Base-by-base conservation (phyloP, 495 filamentous ascomycete genomes). In the Aspergillus biplanus region DNA sequence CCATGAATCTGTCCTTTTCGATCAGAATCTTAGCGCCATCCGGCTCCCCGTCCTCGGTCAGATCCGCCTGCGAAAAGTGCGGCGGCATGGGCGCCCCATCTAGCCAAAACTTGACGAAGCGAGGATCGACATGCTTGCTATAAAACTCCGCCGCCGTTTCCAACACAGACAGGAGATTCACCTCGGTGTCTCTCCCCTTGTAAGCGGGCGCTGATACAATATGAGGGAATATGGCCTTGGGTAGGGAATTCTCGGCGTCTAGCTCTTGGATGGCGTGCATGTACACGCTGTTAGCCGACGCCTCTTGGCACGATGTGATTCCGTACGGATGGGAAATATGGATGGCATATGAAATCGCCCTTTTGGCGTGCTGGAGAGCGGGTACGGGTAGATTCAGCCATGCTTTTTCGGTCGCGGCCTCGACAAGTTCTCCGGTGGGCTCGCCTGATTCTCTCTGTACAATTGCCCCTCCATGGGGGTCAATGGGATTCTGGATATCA, bases 301-400 rank as follows among this genome's bases (percentile, higher is more conserved):
- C 58, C 5, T 61, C 58, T 35, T 61, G 58, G 18, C 33, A 39
- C 7, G 58, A 61, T n/a, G 58, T 61, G 9, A 61, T 52, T 4
- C 58, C 58, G 42, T 31, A 39, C 8, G 31, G 49, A 46, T 61
- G 58, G 3, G 16, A 52, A 7, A 39, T 34, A 3, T 1, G 3
- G 9, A 54, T 33, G 48, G 48, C 58, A 4, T 52, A 35, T 4
- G 42, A 15, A 12, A 61, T 21, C 4, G 47, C 48, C 7, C 37
- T 4, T n/a, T 61, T 61, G 12, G 44, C 15, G 27, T 61, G 49
- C n/a, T n/a, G n/a, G n/a, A n/a, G n/a, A n/a, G n/a, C n/a, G n/a
- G n/a, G n/a, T n/a, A n/a, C n/a, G n/a, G n/a, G n/a, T n/a, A n/a
- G n/a, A n/a, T n/a, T n/a, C n/a, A n/a, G n/a, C n/a, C n/a, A n/a